A percentile compares a stretch with the other conserved stretches of the same genome.
These are phyloP conservation scores for Polytolypa hystricis DNA, from an alignment of 2,329 filamentous ascomycete genomes.

Conservation along the genomic window DNA sequence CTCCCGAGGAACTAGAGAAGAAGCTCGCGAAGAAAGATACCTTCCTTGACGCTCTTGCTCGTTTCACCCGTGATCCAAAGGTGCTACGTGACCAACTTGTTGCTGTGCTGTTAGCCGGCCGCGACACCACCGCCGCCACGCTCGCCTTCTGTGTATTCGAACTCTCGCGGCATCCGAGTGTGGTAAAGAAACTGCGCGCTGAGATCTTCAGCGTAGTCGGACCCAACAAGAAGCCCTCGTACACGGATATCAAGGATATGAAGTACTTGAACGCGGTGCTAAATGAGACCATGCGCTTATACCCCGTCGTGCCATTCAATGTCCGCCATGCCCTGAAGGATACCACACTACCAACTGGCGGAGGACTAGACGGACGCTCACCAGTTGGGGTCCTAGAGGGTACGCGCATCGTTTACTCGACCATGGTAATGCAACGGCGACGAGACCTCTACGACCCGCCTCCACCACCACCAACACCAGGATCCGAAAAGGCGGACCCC, in stretches of 20 bases:
- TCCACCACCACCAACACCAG: conserved; percentile 1
- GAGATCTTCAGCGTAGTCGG: conserved; percentile 64
- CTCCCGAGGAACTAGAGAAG: conserved; percentile 58
- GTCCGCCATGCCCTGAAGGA: conserved; percentile 60
- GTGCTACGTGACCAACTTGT: conserved; percentile 77
- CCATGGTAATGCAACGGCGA: conserved; percentile 42
- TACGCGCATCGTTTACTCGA: conserved; percentile 40
- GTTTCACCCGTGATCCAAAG: conserved; percentile 54
- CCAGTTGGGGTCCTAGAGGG: conserved; percentile 38
- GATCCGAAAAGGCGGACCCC: conserved; percentile 2
- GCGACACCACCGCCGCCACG: conserved; percentile 73
- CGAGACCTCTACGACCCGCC: conserved; percentile 37
- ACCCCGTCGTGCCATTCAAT: conserved; percentile 71
- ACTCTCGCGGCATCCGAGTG: conserved; percentile 57
- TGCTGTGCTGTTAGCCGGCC: conserved; percentile 67
- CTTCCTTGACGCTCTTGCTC: conserved; percentile 75
- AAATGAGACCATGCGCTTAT: conserved; percentile 67
- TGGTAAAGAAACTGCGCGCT: conserved; percentile 55
- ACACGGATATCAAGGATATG: conserved; percentile 77
- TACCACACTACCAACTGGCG: conserved; percentile 62
- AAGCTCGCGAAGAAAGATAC: conserved; percentile 64
- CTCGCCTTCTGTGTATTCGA: conserved; percentile 78
- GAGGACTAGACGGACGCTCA: conserved; percentile 36
- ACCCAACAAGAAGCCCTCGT: conserved; percentile 46
- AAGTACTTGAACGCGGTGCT: conserved; percentile 62